phyloP scores from a whole-genome alignment of 2,329 filamentous ascomycete species.

The Blastomyces gilchristii region DNA sequence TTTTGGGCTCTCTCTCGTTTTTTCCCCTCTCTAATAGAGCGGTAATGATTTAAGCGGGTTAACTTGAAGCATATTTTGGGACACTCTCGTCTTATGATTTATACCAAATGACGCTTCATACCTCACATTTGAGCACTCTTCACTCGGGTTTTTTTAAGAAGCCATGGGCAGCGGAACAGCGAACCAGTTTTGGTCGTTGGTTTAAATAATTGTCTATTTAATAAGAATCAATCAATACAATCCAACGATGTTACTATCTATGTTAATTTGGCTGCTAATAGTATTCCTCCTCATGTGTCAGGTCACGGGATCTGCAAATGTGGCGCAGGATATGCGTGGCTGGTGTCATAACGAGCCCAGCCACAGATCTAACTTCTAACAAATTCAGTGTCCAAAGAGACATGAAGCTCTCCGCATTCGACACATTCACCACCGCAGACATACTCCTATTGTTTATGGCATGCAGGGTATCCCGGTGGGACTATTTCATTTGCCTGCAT shows the following conservation, averaged over 20 bases:
- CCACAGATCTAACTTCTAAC: slow-evolving; percentile 1
- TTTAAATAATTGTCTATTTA: background rate
- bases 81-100: background rate
- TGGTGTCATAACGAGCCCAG: background rate
- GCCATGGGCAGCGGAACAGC: background rate
- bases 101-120: background rate
- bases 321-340: background rate
- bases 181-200: background rate
- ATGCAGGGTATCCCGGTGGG: background rate
- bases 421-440: background rate
- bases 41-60: background rate
- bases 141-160: background rate
- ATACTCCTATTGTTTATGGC: background rate
- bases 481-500: background rate
- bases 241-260: no score
- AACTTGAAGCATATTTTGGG: background rate
- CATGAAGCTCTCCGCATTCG: background rate
- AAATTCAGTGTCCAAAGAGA: background rate
- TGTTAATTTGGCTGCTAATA: background rate
- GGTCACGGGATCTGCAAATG: background rate
- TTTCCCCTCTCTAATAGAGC: background rate
- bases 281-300: background rate
- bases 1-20: background rate
- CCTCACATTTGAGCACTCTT: background rate
- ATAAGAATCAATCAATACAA: background rate